Base-by-base conservation (phyloP, 805 yeast species). In the Kodamaea sagamina region DNA sequence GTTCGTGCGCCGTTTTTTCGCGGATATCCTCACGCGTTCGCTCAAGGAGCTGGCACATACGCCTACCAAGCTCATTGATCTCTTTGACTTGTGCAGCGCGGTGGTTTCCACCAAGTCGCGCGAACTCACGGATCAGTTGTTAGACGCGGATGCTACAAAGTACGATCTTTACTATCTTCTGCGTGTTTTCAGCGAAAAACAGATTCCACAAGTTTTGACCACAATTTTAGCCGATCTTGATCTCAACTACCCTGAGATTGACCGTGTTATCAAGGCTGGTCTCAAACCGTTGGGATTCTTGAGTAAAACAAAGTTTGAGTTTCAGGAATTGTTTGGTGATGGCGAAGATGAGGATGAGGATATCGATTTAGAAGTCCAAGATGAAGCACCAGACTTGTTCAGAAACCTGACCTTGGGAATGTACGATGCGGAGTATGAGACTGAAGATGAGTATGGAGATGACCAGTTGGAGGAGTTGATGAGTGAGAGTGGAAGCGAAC, bases 331-430 rank as follows among this genome's bases (percentile, higher is more conserved):
- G 56, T 80, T 77, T 46, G 75, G 74, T 8, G 59, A 59, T 7
- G 44, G 59, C 16, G 82, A 78, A 24, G 92, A 82, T 12, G 68
- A 65, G 21, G 79, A 73, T 17, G 71, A 65, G 16, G 71, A 63
- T 9, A 67, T 59, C 10, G 55, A 61, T 5, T 57, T 58, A 6
- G 86, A 80, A n/a, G 80, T 76, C 19, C 88, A 83, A 27, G 67
- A 71, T 21, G 95, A 85, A 41, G 79, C 89, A 0, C 89, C 95
- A 0, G 90, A 90, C 59, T 69, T 90, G 55, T 81, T 92, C 62
- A 72, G 84, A 29, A 90, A 93, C 58, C 90, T 97, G 0, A 87
- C 97, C 0, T 71, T 92, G 31, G 97, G 97, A 1, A 90, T 92
- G 95, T 92, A 85, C 59, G 97, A 92, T 53, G 82, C 86, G 29